Evolutionary conservation across 345 rosid genomes (phyloP).

Genomic region (Pistacia vera): DNA sequence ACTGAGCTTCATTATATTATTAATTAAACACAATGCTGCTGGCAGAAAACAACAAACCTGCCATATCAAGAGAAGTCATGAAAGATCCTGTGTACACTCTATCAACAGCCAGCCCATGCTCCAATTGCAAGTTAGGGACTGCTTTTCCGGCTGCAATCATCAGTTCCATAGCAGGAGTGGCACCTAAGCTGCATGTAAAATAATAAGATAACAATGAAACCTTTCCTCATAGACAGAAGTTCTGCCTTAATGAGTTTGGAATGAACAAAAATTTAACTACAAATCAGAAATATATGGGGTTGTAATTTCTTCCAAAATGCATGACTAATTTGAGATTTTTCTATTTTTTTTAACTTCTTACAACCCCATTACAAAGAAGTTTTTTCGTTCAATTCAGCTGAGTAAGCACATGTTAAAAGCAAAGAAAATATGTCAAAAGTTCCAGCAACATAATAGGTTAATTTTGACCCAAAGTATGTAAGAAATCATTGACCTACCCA

Average conservation of each 20-base stretch:
- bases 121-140: slow-evolving; percentile 87
- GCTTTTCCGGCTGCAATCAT: slow-evolving; percentile 95
- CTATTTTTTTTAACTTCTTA: too few relatives aligned
- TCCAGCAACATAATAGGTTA: background rate
- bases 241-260: background rate
- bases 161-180: slow-evolving; percentile 91
- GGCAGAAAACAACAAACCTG: slow-evolving; percentile 57
- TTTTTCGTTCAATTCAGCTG: too few relatives aligned
- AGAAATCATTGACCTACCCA: slow-evolving; percentile 56
- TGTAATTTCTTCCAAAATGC: background rate
- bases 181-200: slow-evolving; percentile 67
- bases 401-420: too few relatives aligned
- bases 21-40: background rate
- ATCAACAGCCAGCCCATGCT: slow-evolving; percentile 95
- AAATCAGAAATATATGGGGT: background rate
- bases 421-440: background rate
- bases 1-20: slow-evolving; percentile 13
- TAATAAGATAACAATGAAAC: slow-evolving; percentile 4
- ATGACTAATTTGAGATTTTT: background rate
- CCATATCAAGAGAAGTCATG: slow-evolving; percentile 99
- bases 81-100: slow-evolving; percentile 97
- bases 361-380: too few relatives aligned
- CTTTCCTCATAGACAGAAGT: background rate
- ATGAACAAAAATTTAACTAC: background rate
- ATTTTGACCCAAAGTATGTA: background rate